Evolutionary conservation across 2,329 filamentous ascomycete genomes (phyloP).

Genomic region (Diaporthe batatas): DNA sequence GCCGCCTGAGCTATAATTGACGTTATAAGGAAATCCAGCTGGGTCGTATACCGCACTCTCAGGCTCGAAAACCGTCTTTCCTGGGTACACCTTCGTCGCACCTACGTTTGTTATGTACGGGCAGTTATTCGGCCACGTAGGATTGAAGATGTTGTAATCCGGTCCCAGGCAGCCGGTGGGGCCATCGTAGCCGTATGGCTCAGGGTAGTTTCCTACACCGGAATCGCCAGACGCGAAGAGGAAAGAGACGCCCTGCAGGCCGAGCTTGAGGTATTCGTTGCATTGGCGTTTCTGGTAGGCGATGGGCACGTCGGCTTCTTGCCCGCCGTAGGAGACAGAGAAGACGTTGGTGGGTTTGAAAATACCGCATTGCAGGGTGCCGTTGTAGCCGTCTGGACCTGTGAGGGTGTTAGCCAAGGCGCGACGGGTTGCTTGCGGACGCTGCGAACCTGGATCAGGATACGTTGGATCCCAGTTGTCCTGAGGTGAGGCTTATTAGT

Average conservation of each 20-base stretch:
- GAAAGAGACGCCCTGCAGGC: constrained; percentile 61
- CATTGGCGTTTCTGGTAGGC: constrained; percentile 67
- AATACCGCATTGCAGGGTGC: constrained; percentile 52
- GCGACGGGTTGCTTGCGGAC: background rate
- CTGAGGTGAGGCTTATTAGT: background rate
- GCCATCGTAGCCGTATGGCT: constrained; percentile 49
- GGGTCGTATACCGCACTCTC: constrained; percentile 43
- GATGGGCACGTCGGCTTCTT: constrained; percentile 65
- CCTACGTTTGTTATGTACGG: constrained; percentile 55
- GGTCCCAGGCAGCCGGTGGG: constrained; percentile 52
- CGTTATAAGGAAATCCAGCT: constrained; percentile 5
- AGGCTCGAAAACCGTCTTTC: constrained; percentile 37
- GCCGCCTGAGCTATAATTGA: constrained; percentile 53
- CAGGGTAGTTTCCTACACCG: constrained; percentile 52
- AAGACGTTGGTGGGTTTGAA: constrained; percentile 68
- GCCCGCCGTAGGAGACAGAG: constrained; percentile 68
- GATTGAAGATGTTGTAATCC: constrained; percentile 59
- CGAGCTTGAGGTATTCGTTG: constrained; percentile 66
- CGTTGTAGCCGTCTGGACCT: constrained; percentile 61
- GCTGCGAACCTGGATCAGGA: constrained; percentile 54
- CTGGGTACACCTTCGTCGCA: constrained; percentile 36
- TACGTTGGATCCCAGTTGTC: constrained; percentile 58
- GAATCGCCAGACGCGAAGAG: constrained; percentile 63
- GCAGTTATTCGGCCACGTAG: constrained; percentile 62
- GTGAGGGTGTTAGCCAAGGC: background rate